These are phyloP conservation scores for Saturnispora diversa DNA, from an alignment of 805 yeast species.

Conservation along the genomic window DNA sequence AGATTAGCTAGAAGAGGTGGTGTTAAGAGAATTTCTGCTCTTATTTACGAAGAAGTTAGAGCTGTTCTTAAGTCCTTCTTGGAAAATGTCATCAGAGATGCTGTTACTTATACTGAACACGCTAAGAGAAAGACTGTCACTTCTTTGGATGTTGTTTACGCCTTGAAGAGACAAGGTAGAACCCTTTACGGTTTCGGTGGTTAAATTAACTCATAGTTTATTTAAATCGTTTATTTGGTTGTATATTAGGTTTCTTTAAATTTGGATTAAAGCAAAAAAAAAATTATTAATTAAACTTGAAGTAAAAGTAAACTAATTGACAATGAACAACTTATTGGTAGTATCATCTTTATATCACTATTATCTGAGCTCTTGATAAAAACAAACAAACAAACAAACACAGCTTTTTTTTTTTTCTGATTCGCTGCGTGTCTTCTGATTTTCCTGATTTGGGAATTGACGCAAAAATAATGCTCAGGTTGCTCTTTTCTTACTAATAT, in stretches of 20 bases:
- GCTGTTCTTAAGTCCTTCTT: constrained; percentile 92
- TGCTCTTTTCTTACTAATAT: too few species aligned
- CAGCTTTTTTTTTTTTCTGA: too few species aligned
- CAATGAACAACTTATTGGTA: background rate
- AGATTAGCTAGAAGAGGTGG: constrained; percentile 99
- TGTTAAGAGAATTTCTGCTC: constrained; percentile 99
- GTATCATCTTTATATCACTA: too few species aligned
- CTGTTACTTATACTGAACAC: constrained; percentile 99
- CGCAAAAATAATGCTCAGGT: too few species aligned
- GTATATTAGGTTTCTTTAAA: constrained; percentile 11
- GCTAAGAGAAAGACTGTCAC: constrained; percentile 99
- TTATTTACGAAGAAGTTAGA: constrained; percentile 98
- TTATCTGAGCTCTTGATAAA: too few species aligned
- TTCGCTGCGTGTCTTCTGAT: too few species aligned
- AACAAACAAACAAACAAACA: too few species aligned
- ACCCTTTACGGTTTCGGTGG: constrained; percentile 99
- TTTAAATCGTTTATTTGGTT: constrained; percentile 7
- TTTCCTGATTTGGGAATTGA: too few species aligned
- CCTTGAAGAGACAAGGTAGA: constrained; percentile 99
- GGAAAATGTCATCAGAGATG: constrained; percentile 97
- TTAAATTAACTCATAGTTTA: constrained; percentile 36
- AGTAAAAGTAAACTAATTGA: background rate
- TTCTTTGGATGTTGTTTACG: constrained; percentile 96
- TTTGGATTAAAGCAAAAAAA: constrained; percentile 1
- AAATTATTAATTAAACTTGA: too few species aligned